phyloP scores from a whole-genome alignment of 176 grass and related monocot genomes.

The maize (Zea mays) region DNA sequence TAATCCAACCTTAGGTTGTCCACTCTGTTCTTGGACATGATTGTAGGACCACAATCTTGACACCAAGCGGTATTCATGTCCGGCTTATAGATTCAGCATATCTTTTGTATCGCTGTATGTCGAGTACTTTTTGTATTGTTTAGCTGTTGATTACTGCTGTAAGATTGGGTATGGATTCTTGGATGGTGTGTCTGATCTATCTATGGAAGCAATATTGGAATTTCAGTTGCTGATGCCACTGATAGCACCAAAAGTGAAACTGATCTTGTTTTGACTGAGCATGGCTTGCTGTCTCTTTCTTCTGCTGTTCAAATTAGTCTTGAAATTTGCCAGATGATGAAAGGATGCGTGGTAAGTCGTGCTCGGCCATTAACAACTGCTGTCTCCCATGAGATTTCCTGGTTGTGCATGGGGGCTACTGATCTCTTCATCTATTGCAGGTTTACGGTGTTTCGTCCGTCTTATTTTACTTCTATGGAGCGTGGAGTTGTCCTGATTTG shows the following conservation, averaged over 20 bases:
- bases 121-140: constrained; percentile 3
- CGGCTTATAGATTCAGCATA: background rate
- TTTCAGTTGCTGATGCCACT: constrained; percentile 28
- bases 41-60: background rate
- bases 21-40: background rate
- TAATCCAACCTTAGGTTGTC: background rate
- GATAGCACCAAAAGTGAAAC: constrained; percentile 32
- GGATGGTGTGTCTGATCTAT: constrained; percentile 27
- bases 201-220: constrained; percentile 16
- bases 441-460: constrained; percentile 20
- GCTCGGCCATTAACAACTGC: background rate
- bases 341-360: constrained; percentile 21
- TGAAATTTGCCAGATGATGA: constrained; percentile 30
- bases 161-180: constrained; percentile 17
- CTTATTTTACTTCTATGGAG: constrained; percentile 31
- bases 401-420: background rate
- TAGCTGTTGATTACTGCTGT: background rate
- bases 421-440: constrained; percentile 17
- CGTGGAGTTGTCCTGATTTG: constrained; percentile 3
- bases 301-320: constrained; percentile 18
- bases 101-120: background rate
- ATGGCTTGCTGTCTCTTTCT: background rate
- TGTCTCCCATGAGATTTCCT: background rate
- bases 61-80: constrained; percentile 1
- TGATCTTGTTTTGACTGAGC: constrained; percentile 29